Conservation (phyloP, 2,329 filamentous ascomycete genomes). For the Cladosporium sp. region DNA sequence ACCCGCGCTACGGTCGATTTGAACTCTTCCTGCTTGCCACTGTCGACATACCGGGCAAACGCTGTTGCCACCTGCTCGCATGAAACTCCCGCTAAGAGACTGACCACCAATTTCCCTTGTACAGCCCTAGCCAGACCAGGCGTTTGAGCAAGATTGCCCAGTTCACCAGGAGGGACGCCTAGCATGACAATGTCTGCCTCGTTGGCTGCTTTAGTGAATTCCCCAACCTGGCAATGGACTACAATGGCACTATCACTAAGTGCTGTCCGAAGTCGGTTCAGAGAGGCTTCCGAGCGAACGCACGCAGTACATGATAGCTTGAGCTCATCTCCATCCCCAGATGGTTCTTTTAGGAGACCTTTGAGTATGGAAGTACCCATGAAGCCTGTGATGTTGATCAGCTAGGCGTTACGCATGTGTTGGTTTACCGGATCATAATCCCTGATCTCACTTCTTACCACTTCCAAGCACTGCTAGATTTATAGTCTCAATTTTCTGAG, state of each 20-base stretch:
- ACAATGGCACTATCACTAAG: slow-evolving; percentile 4
- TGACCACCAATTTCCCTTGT: slow-evolving; percentile 19
- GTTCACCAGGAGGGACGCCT: slow-evolving; percentile 19
- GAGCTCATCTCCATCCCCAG: slow-evolving; percentile 5
- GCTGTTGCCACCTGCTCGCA: slow-evolving; percentile 17
- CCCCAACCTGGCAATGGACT: slow-evolving; percentile 13
- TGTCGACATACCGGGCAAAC: neutral
- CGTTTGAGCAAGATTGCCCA: slow-evolving; percentile 12
- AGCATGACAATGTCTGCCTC: slow-evolving; percentile 19
- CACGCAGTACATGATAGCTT: slow-evolving; percentile 15
- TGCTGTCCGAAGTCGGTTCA: slow-evolving; percentile 11
- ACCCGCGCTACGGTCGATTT: slow-evolving; percentile 15
- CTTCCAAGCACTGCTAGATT: slow-evolving; percentile 2
- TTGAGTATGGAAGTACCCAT: slow-evolving; percentile 23
- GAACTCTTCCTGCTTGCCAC: slow-evolving; percentile 8
- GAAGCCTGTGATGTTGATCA: slow-evolving; percentile 16
- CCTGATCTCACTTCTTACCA: neutral
- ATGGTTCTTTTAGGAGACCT: slow-evolving; percentile 7
- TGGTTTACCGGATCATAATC: neutral
- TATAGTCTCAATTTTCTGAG: neutral
- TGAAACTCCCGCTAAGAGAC: slow-evolving; percentile 21
- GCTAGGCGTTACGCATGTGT: neutral
- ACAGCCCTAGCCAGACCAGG: slow-evolving; percentile 15
- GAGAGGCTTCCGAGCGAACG: slow-evolving; percentile 13
- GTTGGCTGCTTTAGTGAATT: slow-evolving; percentile 11